Conservation (phyloP, 768 basidiomycete genomes). For the Lactarius psammicola region DNA sequence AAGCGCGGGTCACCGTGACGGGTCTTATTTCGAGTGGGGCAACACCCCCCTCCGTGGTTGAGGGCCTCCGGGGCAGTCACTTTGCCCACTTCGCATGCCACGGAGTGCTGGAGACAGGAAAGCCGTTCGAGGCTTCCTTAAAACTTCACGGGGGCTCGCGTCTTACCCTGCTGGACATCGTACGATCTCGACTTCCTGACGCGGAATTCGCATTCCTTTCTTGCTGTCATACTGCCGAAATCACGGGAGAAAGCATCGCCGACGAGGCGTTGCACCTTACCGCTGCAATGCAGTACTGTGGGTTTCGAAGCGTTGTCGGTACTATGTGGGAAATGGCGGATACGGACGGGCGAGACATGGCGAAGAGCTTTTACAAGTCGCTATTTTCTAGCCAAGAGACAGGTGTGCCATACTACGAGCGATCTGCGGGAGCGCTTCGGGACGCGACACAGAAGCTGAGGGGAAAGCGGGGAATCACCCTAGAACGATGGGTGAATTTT, state of each 20-base stretch:
- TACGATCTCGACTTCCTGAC: neutral
- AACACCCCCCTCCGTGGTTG: neutral
- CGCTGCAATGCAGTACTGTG: neutral
- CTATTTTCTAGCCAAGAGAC: neutral
- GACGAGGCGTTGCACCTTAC: neutral
- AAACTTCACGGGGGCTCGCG: neutral
- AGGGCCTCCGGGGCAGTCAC: neutral
- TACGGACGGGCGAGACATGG: neutral
- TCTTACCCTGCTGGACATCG: neutral
- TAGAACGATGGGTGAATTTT: slow-evolving; percentile 16
- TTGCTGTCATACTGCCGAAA: neutral
- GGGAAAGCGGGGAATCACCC: neutral
- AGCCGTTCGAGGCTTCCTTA: neutral
- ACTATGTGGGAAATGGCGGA: neutral
- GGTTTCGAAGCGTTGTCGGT: neutral
- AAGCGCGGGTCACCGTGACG: neutral
- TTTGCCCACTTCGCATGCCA: neutral
- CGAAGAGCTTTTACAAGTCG: slow-evolving; percentile 7
- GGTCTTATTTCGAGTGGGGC: neutral
- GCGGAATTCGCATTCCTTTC: neutral
- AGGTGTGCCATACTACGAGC: neutral
- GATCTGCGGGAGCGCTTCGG: slow-evolving; percentile 1
- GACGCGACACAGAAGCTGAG: slow-evolving; percentile 7
- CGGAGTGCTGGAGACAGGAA: neutral
- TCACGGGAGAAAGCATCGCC: neutral